Conservation (phyloP, 129 eudicot species). For the Saposhnikovia divaricata region DNA sequence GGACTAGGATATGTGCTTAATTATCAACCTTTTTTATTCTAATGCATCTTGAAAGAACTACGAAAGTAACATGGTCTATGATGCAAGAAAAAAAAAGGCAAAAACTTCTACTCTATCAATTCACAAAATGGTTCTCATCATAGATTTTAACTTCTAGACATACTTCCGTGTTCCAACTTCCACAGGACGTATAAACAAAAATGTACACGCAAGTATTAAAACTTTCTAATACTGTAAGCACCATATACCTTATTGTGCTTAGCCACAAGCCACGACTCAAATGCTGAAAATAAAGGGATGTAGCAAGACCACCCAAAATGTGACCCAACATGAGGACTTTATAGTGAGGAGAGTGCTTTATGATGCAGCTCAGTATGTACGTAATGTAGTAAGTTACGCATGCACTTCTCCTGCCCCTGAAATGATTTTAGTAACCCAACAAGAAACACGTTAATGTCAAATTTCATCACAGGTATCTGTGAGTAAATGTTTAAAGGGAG, state of each 20-base stretch:
- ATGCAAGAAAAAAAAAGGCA: no score
- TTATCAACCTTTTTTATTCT: no score
- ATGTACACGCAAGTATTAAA: background rate
- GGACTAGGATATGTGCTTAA: no score
- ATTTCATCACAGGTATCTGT: background rate
- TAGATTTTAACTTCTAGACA: background rate
- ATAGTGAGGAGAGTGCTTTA: constrained; percentile 99
- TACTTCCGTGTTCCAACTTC: background rate
- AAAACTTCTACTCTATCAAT: background rate
- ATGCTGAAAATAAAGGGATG: constrained; percentile 94
- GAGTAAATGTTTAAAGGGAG: background rate
- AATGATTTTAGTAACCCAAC: constrained; percentile 14
- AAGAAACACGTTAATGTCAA: constrained; percentile 2
- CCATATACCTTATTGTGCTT: constrained; percentile 89
- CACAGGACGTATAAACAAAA: background rate
- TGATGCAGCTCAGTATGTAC: constrained; percentile 91
- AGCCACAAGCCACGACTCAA: constrained; percentile 99
- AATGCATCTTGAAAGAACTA: no score
- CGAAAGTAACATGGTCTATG: no score
- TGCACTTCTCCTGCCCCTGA: constrained; percentile 94
- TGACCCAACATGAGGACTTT: no score
- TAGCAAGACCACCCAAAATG: no score
- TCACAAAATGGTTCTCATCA: background rate
- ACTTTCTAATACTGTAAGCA: background rate
- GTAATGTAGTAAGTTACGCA: constrained; percentile 93